These are phyloP conservation scores for Candida jianshihensis DNA, from an alignment of 805 yeast species.

Conservation along the genomic window DNA sequence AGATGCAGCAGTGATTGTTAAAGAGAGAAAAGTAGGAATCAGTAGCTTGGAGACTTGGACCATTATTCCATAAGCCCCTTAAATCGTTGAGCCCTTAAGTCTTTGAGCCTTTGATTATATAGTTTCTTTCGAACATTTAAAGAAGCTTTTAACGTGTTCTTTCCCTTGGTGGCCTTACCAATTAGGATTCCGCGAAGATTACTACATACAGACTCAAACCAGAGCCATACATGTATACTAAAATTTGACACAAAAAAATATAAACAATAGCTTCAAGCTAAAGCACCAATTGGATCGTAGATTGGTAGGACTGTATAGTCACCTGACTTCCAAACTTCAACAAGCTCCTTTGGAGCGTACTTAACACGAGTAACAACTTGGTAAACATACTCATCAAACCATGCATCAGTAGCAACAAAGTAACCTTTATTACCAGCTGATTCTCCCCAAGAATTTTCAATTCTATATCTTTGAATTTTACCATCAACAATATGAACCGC, in stretches of 20 bases:
- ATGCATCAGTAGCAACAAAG: slow-evolving; percentile 61
- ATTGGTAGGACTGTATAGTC: slow-evolving; percentile 52
- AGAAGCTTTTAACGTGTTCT: too few relatives aligned
- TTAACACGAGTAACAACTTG: slow-evolving; percentile 53
- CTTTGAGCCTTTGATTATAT: too few relatives aligned
- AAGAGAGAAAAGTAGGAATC: background rate
- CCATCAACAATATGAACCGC: slow-evolving; percentile 71
- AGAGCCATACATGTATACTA: too few relatives aligned
- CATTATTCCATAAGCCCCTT: too few relatives aligned
- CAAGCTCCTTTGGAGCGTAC: slow-evolving; percentile 37
- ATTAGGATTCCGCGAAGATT: too few relatives aligned
- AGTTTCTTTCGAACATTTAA: too few relatives aligned
- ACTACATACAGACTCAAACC: too few relatives aligned
- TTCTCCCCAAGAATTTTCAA: slow-evolving; percentile 71
- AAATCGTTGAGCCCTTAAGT: too few relatives aligned
- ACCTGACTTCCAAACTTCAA: slow-evolving; percentile 32
- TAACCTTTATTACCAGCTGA: slow-evolving; percentile 58
- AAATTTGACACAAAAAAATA: background rate
- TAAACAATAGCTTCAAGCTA: slow-evolving; percentile 40
- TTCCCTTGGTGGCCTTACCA: too few relatives aligned
- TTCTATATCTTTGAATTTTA: slow-evolving; percentile 58
- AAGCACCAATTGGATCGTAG: slow-evolving; percentile 73
- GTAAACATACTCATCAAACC: slow-evolving; percentile 65
- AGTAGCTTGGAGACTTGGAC: too few relatives aligned
- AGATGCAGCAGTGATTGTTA: slow-evolving; percentile 2